A percentile compares a stretch with the other conserved stretches of the same genome.
Evolutionary conservation across 1,284 basidiomycete genomes (phyloP).

Genomic region (Cryptococcus sp.): DNA sequence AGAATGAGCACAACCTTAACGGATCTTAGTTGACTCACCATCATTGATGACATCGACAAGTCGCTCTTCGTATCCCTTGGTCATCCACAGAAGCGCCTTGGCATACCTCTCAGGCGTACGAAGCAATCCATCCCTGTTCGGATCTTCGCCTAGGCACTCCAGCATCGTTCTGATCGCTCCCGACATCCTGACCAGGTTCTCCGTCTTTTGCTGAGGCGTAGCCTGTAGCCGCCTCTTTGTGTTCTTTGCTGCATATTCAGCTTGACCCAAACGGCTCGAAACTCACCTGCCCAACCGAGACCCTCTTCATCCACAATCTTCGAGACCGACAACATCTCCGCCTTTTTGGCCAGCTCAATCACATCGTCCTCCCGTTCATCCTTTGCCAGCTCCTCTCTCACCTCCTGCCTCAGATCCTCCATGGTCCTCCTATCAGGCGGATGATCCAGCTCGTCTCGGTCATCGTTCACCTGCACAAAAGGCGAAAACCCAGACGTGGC

Average conservation of each 20-base stretch:
- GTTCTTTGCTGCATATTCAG: slow-evolving; percentile 64
- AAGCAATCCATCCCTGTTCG: slow-evolving; percentile 82
- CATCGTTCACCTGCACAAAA: slow-evolving; percentile 11
- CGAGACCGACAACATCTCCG: slow-evolving; percentile 1
- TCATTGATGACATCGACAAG: slow-evolving; percentile 95
- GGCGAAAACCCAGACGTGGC: not conserved
- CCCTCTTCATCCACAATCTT: slow-evolving; percentile 74
- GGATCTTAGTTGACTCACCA: slow-evolving; percentile 49
- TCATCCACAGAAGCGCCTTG: slow-evolving; percentile 98
- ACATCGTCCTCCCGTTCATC: slow-evolving; percentile 14
- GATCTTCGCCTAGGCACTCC: slow-evolving; percentile 98
- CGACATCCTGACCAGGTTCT: slow-evolving; percentile 70
- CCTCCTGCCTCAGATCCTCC: slow-evolving; percentile 21
- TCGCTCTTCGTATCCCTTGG: slow-evolving; percentile 93
- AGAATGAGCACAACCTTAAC: too few species aligned
- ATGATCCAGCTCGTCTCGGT: slow-evolving; percentile 31
- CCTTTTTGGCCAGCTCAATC: slow-evolving; percentile 5
- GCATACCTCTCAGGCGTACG: slow-evolving; percentile 94
- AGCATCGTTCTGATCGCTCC: slow-evolving; percentile 85
- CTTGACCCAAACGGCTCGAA: not conserved
- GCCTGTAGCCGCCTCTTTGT: slow-evolving; percentile 78
- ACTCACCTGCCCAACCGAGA: slow-evolving; percentile 85
- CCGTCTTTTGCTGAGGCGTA: slow-evolving; percentile 63
- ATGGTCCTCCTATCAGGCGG: slow-evolving; percentile 24
- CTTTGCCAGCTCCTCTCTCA: slow-evolving; percentile 23